Conservation (phyloP, 78 protist genomes). For the Dictyostelium firmibasis region DNA sequence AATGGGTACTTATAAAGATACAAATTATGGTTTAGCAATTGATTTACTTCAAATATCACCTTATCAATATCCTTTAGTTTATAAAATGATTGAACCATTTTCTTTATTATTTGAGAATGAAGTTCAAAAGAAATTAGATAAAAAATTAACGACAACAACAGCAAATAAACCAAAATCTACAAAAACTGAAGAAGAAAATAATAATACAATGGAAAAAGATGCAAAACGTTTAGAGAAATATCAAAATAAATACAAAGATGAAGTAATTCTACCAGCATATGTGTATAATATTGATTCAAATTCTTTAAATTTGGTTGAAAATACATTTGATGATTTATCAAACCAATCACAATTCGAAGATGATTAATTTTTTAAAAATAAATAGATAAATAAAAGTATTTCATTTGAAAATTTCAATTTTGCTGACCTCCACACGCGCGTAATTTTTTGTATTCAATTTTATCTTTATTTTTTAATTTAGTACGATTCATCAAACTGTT, state of each 20-base stretch:
- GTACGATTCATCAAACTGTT: too few relatives aligned
- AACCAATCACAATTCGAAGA: neutral
- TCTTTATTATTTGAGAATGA: constrained; percentile 1
- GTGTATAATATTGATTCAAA: neutral
- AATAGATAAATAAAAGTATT: neutral
- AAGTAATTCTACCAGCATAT: neutral
- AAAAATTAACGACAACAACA: neutral
- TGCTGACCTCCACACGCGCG: too few relatives aligned
- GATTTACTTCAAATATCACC: constrained; percentile 49
- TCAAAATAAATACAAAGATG: neutral
- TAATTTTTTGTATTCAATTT: too few relatives aligned
- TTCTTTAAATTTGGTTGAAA: neutral
- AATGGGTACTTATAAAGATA: neutral
- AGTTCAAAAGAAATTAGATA: constrained; percentile 7
- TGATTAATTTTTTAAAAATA: neutral
- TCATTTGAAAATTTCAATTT: too few relatives aligned
- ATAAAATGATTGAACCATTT: constrained; percentile 7
- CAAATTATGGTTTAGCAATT: constrained; percentile 3
- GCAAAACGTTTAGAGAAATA: neutral
- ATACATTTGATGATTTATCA: neutral
- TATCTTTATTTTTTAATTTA: too few relatives aligned
- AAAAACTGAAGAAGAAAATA: neutral
- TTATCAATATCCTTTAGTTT: constrained; percentile 54
- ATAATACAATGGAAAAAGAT: neutral
- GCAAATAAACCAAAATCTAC: neutral